Conservation (phyloP, 129 eudicot genomes). For the Cynara cardunculus region DNA sequence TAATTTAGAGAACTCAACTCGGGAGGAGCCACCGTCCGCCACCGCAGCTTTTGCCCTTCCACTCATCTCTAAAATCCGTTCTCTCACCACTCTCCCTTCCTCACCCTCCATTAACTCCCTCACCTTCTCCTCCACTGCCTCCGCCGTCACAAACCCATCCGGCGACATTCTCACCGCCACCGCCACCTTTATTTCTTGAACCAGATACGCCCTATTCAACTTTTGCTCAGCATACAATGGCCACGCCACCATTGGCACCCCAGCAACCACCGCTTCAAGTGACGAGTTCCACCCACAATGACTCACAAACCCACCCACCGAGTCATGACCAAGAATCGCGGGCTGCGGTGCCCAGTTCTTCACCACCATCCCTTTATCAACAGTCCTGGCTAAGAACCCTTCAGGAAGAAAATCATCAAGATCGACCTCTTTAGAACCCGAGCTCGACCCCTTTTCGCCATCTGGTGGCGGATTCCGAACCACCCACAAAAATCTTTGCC, state of each 20-base stretch:
- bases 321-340: conserved; percentile 29
- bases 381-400: conserved; percentile 47
- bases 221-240: conserved; percentile 47
- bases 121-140: conserved; percentile 40
- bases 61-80: conserved; percentile 33
- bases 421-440: conserved; percentile 25
- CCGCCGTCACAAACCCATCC: conserved; percentile 38
- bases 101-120: conserved; percentile 49
- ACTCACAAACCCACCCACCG: conserved; percentile 39
- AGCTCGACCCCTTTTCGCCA: background rate
- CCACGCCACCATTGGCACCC: conserved; percentile 49
- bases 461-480: conserved; percentile 42
- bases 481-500: conserved; percentile 56
- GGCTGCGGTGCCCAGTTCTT: conserved; percentile 45
- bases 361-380: conserved; percentile 34
- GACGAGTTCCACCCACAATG: conserved; percentile 39
- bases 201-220: conserved; percentile 32
- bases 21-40: conserved; percentile 41
- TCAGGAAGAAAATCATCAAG: conserved; percentile 33
- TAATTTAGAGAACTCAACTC: conserved; percentile 31
- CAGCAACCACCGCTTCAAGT: conserved; percentile 36
- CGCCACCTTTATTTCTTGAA: conserved; percentile 39
- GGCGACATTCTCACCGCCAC: conserved; percentile 18
- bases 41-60: conserved; percentile 34
- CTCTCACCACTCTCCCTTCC: conserved; percentile 33